These are phyloP conservation scores for Sphagnum tenellum DNA, from an alignment of 225 moss, liverwort and hornwort genomes.

Conservation along the genomic window DNA sequence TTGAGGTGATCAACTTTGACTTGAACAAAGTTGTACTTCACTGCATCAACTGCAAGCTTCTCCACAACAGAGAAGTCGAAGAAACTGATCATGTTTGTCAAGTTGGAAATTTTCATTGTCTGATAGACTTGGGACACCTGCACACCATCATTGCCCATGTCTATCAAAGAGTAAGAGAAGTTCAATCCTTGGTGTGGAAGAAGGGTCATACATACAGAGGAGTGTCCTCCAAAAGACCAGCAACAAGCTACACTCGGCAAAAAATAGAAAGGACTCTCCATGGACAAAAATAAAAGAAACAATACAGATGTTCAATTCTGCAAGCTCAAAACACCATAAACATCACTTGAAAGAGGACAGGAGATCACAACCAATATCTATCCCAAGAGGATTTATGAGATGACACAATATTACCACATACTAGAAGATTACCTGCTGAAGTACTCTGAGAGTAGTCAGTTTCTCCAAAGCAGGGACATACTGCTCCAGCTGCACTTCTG, in stretches of 20 bases:
- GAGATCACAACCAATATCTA: neutral
- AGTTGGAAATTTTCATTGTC: constrained; percentile 69
- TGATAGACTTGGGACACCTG: constrained; percentile 93
- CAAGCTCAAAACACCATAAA: neutral
- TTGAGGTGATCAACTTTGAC: constrained; percentile 85
- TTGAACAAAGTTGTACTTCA: constrained; percentile 88
- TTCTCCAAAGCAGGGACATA: constrained; percentile 76
- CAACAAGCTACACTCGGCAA: neutral
- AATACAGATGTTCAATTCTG: neutral
- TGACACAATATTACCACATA: neutral
- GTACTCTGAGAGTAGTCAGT: constrained; percentile 80
- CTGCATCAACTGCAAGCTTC: constrained; percentile 91
- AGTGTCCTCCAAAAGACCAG: neutral
- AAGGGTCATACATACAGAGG: too few relatives aligned
- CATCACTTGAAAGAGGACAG: neutral
- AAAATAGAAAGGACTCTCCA: neutral
- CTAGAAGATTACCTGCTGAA: constrained; percentile 55
- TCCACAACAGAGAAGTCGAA: constrained; percentile 78
- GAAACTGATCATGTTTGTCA: constrained; percentile 81
- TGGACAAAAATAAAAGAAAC: neutral
- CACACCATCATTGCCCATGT: neutral
- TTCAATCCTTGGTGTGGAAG: neutral
- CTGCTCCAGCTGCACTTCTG: constrained; percentile 93
- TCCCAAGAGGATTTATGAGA: neutral
- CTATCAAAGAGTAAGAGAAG: neutral